Conservation (phyloP, 371 early-diverging fungal genomes). For the Apophysomyces ossiformis region DNA sequence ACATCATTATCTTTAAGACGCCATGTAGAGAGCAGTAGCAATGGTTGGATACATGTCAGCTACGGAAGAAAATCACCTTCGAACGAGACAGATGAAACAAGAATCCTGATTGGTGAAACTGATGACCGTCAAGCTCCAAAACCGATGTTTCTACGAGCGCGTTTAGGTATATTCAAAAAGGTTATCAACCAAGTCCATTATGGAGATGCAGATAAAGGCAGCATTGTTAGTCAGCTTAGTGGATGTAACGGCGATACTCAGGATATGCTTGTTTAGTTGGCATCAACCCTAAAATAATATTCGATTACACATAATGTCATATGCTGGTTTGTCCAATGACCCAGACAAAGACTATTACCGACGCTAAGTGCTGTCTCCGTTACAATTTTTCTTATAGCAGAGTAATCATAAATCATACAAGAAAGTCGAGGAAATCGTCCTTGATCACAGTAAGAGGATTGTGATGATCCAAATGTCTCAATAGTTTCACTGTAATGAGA, state of each 20-base stretch:
- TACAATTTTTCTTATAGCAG: constrained; percentile 2
- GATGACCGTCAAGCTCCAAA: constrained; percentile 12
- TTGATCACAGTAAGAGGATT: constrained; percentile 12
- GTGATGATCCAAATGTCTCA: constrained; percentile 14
- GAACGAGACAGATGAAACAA: not conserved
- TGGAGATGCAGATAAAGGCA: constrained; percentile 14
- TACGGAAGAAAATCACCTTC: not conserved
- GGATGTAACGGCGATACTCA: constrained; percentile 8
- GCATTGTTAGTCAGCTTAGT: constrained; percentile 3
- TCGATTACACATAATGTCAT: not conserved
- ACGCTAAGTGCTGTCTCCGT: constrained; percentile 1
- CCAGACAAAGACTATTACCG: constrained; percentile 6
- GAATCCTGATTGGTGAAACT: constrained; percentile 1
- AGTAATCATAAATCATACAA: constrained; percentile 2
- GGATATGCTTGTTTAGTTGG: constrained; percentile 6
- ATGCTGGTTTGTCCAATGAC: constrained; percentile 3
- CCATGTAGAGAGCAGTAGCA: constrained; percentile 4
- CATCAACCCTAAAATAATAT: constrained; percentile 8
- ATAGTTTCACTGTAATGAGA: constrained; percentile 15
- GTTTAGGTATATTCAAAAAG: constrained; percentile 1
- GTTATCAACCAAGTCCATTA: constrained; percentile 10
- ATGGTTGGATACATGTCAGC: constrained; percentile 7
- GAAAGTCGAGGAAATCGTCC: not conserved
- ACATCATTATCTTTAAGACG: constrained; percentile 7
- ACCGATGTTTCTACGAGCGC: constrained; percentile 11